A percentile compares a stretch with the other conserved stretches of the same genome.
Evolutionary conservation across 108 stramenopile genomes (phyloP).

Genomic region (Ochromonas danica): DNA sequence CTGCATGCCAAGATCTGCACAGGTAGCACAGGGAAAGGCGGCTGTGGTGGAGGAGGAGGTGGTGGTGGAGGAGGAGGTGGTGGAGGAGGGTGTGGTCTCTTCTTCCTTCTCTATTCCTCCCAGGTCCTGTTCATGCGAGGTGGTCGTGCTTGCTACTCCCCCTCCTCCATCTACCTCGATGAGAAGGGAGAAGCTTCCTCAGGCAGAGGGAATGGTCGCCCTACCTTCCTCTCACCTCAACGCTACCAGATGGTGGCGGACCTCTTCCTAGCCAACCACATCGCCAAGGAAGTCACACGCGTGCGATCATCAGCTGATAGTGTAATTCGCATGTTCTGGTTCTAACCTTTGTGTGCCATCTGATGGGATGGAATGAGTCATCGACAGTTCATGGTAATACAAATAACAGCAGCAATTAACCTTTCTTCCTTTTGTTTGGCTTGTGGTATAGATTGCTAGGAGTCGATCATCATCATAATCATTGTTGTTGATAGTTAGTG

Average conservation of each 20-base stretch:
- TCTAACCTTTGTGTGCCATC: neutral
- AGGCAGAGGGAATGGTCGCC: neutral
- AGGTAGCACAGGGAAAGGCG: too few species aligned
- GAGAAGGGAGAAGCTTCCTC: neutral
- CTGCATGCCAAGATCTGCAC: neutral
- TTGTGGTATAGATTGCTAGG: too few species aligned
- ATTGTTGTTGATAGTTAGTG: too few species aligned
- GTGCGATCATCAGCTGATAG: neutral
- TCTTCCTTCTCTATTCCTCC: neutral
- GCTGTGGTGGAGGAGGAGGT: too few species aligned
- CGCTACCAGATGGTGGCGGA: neutral
- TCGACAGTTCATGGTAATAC: too few species aligned
- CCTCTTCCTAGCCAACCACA: neutral
- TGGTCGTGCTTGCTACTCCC: neutral
- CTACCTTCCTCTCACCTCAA: neutral
- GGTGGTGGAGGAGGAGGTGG: too few species aligned
- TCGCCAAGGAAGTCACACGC: neutral
- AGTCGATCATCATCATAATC: too few species aligned
- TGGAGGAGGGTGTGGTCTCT: neutral
- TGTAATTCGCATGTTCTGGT: neutral
- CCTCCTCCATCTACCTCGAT: neutral
- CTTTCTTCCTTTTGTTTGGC: too few species aligned
- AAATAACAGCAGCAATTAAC: too few species aligned
- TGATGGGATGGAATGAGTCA: too few species aligned
- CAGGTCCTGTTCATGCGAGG: neutral